phyloP scores from a whole-genome alignment of 208 protist species.

The Leishmania lainsoni region DNA sequence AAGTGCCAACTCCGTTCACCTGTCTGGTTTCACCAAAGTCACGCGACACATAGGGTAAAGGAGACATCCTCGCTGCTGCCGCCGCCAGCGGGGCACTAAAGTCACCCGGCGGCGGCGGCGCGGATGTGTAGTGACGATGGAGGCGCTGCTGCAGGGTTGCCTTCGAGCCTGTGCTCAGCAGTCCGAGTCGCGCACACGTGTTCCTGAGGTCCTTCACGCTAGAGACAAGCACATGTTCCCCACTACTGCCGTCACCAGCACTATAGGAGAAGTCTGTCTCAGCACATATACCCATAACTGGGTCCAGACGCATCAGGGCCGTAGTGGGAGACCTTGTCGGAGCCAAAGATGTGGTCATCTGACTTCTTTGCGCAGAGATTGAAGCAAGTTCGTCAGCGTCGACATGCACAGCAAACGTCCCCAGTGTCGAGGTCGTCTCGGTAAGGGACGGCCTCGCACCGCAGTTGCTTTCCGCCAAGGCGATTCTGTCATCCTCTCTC shows the following conservation, averaged over 20 bases:
- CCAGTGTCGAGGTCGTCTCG: not conserved
- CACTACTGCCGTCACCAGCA: not conserved
- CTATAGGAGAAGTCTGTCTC: not conserved
- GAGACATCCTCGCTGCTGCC: not conserved
- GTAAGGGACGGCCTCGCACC: not conserved
- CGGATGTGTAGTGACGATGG: constrained; percentile 15
- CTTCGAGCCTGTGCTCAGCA: constrained; percentile 49
- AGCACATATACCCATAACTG: not conserved
- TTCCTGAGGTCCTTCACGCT: constrained; percentile 36
- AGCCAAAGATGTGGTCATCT: not conserved
- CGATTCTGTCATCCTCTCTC: not conserved
- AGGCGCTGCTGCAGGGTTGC: constrained; percentile 41
- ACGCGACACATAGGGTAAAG: not conserved
- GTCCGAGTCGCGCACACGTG: constrained; percentile 37
- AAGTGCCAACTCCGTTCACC: not conserved
- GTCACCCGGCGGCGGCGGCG: not conserved
- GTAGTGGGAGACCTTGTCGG: not conserved
- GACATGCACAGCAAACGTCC: not conserved
- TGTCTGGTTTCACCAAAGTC: not conserved
- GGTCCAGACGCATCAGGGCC: not conserved
- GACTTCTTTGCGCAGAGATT: not conserved
- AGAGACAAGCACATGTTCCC: not conserved
- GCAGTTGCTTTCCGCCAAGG: not conserved
- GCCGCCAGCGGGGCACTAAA: not conserved
- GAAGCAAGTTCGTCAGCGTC: not conserved